Conservation (phyloP, 768 basidiomycete species). For the Trametes cingulata region DNA sequence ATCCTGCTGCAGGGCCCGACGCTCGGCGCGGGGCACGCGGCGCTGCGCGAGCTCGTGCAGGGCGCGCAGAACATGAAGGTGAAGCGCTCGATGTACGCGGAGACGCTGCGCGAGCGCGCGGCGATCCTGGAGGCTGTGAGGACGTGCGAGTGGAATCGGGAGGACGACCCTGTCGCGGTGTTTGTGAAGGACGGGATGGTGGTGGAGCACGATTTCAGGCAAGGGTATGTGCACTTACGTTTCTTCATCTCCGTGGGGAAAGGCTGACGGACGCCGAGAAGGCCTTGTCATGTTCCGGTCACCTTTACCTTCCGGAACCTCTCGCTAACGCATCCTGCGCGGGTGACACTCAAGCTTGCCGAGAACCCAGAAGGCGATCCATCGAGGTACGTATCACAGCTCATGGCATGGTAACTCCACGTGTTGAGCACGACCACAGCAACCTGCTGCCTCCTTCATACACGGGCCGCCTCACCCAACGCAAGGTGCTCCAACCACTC, state of each 20-base stretch:
- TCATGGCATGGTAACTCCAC: not conserved
- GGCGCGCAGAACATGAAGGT: conserved; percentile 61
- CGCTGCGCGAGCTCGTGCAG: conserved; percentile 60
- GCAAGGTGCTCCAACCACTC: conserved; percentile 56
- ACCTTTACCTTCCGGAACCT: conserved; percentile 67
- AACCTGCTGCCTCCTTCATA: conserved; percentile 55
- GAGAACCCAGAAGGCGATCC: not conserved
- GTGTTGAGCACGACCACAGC: conserved; percentile 31
- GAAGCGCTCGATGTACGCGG: conserved; percentile 87
- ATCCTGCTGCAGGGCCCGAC: conserved; percentile 55
- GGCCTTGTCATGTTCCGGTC: conserved; percentile 56
- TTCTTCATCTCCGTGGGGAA: no score
- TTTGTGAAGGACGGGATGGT: conserved; percentile 44
- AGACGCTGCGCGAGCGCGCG: conserved; percentile 74
- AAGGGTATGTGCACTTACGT: conserved; percentile 74
- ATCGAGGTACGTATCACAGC: not conserved
- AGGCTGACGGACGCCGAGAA: conserved; percentile 29
- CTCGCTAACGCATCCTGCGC: conserved; percentile 62
- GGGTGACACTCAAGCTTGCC: conserved; percentile 55
- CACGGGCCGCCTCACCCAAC: conserved; percentile 65
- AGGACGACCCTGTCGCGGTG: conserved; percentile 73
- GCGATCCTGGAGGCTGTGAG: conserved; percentile 69
- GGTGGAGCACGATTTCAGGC: conserved; percentile 63
- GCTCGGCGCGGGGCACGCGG: conserved; percentile 70
- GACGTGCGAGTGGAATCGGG: conserved; percentile 72